Base-by-base conservation (phyloP, 1,139 yeast species). In the Meyerozyma carpophila region DNA sequence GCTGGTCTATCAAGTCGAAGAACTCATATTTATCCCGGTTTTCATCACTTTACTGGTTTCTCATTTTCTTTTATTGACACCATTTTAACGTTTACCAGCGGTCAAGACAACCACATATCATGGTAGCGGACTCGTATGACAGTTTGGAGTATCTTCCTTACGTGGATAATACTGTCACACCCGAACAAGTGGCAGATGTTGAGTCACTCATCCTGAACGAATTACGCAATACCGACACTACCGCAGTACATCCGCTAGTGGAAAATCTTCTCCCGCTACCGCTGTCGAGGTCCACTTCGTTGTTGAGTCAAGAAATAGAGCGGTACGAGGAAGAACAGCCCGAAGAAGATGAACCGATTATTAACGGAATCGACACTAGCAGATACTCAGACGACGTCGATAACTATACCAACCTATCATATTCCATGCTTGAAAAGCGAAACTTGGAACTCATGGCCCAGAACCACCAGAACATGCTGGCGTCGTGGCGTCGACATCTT, bases 321-420 rank as follows among this genome's bases (percentile, higher is more conserved):
- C 53, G 60, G 26, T 65, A 61, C 46, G 74, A 69, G 46, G 54
- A 56, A 31, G 70, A 64, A 41, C 53, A 58, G 8, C 54, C 50
- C 24, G 58, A 54, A 10, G 51, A 47, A 18, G 46, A 45, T 21
- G 54, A 51, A 14, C 29, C 41, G 18, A 37, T 54, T 37, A 43
- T 48, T 8, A 53, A 53, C 8, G 65, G 70, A 3, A 54, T 68
- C n/a, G 69, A 69, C 52, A 51, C 59, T 49, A 44, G 49, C n/a
- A 48, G 65, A 29, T 70, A 69, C 52, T 31, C 47, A 13, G 54
- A 46, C 16, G 55, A 46, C 14, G 49, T 47, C 16, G 41, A 43
- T 25, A 47, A 51, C 44, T 68, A 65, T 45, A 55, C 70, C 16
- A 57, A 70, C 2, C 50, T 67, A 34, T 62, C 68, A 24, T 65